Percentiles rank a stretch among this genome's conserved stretches.
phyloP scores from a whole-genome alignment of 139 green algal species.

The Gonium pectorale region DNA sequence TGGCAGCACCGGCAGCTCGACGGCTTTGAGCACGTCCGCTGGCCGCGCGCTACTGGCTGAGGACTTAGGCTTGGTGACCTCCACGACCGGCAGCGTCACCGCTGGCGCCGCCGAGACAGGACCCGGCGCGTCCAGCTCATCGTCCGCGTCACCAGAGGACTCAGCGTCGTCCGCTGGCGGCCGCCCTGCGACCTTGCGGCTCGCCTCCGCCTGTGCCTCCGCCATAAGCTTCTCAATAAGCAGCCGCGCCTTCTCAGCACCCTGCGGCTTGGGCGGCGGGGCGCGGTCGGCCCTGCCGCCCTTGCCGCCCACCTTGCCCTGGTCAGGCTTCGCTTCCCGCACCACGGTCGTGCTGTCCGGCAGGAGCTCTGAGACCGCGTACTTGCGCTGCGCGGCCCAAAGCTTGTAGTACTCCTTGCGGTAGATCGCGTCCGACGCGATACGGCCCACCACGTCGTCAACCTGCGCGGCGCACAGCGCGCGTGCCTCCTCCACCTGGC shows the following conservation, averaged over 20 bases:
- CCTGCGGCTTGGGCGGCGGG: constrained; percentile 46
- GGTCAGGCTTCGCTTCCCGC: neutral
- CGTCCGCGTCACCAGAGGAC: constrained; percentile 34
- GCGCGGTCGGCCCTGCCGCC: constrained; percentile 3
- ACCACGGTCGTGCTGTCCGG: constrained; percentile 33
- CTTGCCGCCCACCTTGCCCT: constrained; percentile 19
- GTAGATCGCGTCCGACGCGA: constrained; percentile 48
- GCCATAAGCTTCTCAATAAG: constrained; percentile 62
- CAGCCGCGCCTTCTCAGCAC: constrained; percentile 60
- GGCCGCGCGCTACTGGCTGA: constrained; percentile 1
- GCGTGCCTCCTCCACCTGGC: constrained; percentile 57
- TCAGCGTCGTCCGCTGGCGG: constrained; percentile 3
- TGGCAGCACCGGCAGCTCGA: constrained; percentile 59
- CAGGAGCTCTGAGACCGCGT: constrained; percentile 66
- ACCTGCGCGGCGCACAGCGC: constrained; percentile 46
- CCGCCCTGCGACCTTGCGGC: constrained; percentile 4
- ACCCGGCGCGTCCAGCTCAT: constrained; percentile 4
- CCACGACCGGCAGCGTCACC: neutral
- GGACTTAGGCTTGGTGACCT: neutral
- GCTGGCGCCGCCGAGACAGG: neutral
- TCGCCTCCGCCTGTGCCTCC: constrained; percentile 43
- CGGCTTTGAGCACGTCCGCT: constrained; percentile 27
- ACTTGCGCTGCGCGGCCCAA: constrained; percentile 66
- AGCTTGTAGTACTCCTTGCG: constrained; percentile 61
- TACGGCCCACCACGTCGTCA: constrained; percentile 45